A percentile compares a stretch with the other conserved stretches of the same genome.
phyloP scores from a whole-genome alignment of 306 rosid species.

The Cercis canadensis region DNA sequence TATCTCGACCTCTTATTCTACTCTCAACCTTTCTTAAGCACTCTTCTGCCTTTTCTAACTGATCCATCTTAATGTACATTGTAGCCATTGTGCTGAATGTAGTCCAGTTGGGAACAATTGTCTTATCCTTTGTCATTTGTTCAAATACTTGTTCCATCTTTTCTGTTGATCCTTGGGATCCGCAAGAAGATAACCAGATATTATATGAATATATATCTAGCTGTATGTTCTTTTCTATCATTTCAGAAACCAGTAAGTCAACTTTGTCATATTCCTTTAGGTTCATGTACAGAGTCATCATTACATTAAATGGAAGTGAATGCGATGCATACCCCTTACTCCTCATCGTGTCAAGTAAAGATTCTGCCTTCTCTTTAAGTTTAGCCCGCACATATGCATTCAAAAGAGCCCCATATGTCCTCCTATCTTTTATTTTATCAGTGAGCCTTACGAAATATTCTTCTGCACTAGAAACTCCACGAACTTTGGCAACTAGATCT shows the following conservation, averaged over 20 bases:
- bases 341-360: conserved; percentile 78
- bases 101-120: conserved; percentile 82
- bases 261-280: conserved; percentile 78
- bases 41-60: conserved; percentile 76
- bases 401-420: conserved; percentile 83
- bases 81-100: conserved; percentile 95
- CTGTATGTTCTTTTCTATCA: conserved; percentile 62
- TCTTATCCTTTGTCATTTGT: conserved; percentile 68
- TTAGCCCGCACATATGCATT: conserved; percentile 71
- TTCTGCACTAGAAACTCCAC: conserved; percentile 78
- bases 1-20: conserved; percentile 81
- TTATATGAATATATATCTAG: conserved; percentile 89
- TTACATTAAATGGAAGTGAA: conserved; percentile 84
- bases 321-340: conserved; percentile 65
- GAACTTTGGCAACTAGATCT: conserved; percentile 85
- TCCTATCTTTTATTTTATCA: conserved; percentile 63
- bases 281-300: conserved; percentile 98
- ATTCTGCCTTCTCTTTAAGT: conserved; percentile 77
- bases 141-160: conserved; percentile 85
- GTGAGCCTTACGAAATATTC: conserved; percentile 65
- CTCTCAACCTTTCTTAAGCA: conserved; percentile 75
- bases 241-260: conserved; percentile 75
- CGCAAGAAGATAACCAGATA: conserved; percentile 92
- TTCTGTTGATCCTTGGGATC: conserved; percentile 71
- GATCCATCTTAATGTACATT: conserved; percentile 83